Base-by-base conservation (phyloP, 345 rosid species). In the Brassica carinata region DNA sequence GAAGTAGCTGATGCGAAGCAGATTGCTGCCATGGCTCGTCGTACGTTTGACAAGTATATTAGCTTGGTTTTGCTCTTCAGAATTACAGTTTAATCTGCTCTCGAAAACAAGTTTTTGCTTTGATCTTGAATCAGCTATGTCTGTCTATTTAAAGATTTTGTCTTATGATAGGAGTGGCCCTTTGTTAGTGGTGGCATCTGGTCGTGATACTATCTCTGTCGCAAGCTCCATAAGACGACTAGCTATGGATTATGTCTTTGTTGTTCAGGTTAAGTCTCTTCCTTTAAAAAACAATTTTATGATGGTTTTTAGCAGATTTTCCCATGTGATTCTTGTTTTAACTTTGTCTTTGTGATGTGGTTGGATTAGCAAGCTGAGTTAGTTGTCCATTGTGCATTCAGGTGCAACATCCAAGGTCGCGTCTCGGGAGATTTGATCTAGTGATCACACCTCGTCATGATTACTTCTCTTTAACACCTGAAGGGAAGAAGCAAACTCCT, bases 321-420 rank as follows among this genome's bases (percentile, higher is more conserved):
- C 0, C 45, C 45, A 38, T 38, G 45, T 38, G 45, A 38, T 10
- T 34, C 40, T 34, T 8, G 48, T 40, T 40, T n/a, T 62, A n/a
- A 4, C 31, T 67, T 17, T 66, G 0, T 6, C 7, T n/a, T 11
- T 64, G 13, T 43, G 14, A n/a, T n/a, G n/a, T n/a, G n/a, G n/a
- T n/a, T n/a, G n/a, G n/a, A n/a, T n/a, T 65, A 29, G 17, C 48
- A 55, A 38, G 27, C 11, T 17, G 45, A 8, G 15, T 36, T 33
- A 15, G 15, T 69, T 74, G 48, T 59, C 45, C 3, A 15, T 13
- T 74, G 26, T 29, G 67, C 72, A 26, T 86, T 62, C 90, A 95
- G 99, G 88, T 95, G 72, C 99, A 95, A 79, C 99, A 91, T 89
- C 99, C 99, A 10, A 88, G 97, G 87, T 81, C 89, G 26, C 79